Evolutionary conservation across 2,329 filamentous ascomycete genomes (phyloP).

Genomic region (Rosellinia necatrix): DNA sequence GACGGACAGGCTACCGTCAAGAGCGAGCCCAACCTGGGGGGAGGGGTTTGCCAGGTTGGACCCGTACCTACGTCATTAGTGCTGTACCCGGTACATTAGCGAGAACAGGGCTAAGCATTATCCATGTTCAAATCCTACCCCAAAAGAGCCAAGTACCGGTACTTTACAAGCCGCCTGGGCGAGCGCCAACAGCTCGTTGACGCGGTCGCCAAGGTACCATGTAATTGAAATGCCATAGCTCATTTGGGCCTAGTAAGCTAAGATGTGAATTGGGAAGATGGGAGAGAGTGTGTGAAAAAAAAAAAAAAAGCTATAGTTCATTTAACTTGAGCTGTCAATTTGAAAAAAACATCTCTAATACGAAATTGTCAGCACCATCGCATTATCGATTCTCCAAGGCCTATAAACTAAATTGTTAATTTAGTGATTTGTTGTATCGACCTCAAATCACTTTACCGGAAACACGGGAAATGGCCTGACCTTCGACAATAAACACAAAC

Average conservation of each 20-base stretch:
- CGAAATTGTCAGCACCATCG: constrained; percentile 10
- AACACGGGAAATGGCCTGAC: background rate
- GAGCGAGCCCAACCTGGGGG: constrained; percentile 9
- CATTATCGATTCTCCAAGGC: background rate
- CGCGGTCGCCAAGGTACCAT: background rate
- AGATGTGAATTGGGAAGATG: too few relatives aligned
- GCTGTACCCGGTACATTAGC: constrained; percentile 33
- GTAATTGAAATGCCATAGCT: constrained; percentile 13
- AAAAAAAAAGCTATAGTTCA: background rate
- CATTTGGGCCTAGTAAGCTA: constrained; percentile 4
- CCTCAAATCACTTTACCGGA: too few relatives aligned
- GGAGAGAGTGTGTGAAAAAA: too few relatives aligned
- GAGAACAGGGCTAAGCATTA: constrained; percentile 26
- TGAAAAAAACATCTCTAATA: constrained; percentile 15
- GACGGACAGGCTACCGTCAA: constrained; percentile 11
- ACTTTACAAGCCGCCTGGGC: constrained; percentile 25
- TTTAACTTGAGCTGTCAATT: constrained; percentile 12
- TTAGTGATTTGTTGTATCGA: too few relatives aligned
- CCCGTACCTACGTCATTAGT: constrained; percentile 32
- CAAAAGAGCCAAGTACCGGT: constrained; percentile 28
- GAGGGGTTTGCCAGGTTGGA: constrained; percentile 25
- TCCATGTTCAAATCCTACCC: constrained; percentile 26
- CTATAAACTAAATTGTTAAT: constrained; percentile 1
- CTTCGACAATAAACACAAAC: background rate
- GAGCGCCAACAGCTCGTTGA: constrained; percentile 9